Conservation (phyloP, 257 asterid species). For the Ilex asprella region DNA sequence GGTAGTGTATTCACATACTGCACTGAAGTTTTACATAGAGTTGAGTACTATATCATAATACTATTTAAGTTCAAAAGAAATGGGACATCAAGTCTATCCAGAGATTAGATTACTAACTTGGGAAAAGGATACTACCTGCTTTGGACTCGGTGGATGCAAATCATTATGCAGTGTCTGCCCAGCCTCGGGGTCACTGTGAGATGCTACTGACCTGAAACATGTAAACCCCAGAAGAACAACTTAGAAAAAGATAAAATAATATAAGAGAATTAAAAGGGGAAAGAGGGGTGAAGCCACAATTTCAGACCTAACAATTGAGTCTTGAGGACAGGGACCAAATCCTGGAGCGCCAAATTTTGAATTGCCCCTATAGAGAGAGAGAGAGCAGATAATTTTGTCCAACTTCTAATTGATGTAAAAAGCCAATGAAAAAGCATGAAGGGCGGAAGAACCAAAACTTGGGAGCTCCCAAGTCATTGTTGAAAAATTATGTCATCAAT, state of each 20-base stretch:
- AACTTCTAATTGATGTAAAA: background rate
- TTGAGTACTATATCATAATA: no score
- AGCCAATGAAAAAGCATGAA: no score
- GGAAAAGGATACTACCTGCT: slow-evolving; percentile 1
- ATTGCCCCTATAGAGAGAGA: background rate
- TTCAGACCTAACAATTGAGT: background rate
- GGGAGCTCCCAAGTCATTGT: no score
- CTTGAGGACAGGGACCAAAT: background rate
- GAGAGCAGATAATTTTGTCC: background rate
- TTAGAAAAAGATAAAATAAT: background rate
- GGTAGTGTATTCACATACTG: no score
- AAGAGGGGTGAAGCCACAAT: background rate
- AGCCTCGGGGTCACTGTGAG: slow-evolving; percentile 12
- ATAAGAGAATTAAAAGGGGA: background rate
- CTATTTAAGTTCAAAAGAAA: no score
- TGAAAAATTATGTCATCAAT: no score
- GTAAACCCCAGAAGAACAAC: background rate
- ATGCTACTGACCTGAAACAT: slow-evolving; percentile 20
- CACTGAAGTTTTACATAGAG: no score
- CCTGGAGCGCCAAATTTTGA: background rate
- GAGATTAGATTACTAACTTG: background rate
- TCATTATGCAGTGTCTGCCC: slow-evolving; percentile 13
- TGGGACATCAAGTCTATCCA: no score
- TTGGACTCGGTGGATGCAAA: slow-evolving; percentile 11
- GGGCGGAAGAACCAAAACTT: no score